Evolutionary conservation across 805 yeast genomes (phyloP).

Genomic region (Candida khao-thaluensis): DNA sequence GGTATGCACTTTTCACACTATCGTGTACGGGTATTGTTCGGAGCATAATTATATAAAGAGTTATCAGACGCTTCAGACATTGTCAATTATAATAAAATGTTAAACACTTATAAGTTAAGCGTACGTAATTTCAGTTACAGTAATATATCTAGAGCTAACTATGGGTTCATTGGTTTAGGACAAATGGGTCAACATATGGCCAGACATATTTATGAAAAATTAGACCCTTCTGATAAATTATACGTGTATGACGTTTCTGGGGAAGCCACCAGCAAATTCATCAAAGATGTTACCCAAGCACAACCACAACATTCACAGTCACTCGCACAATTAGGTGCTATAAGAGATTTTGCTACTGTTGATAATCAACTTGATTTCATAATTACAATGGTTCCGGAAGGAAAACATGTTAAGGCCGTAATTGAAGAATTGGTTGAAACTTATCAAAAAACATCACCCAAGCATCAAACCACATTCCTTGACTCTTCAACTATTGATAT

Average conservation of each 20-base stretch:
- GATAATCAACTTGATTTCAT: conserved; percentile 39
- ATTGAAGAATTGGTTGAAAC: conserved; percentile 37
- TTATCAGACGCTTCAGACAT: no score
- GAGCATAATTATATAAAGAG: background rate
- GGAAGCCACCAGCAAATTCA: conserved; percentile 25
- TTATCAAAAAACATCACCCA: conserved; percentile 20
- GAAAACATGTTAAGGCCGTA: conserved; percentile 45
- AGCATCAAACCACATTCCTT: conserved; percentile 29
- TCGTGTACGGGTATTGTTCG: conserved; percentile 3
- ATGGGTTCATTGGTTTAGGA: conserved; percentile 58
- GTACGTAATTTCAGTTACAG: conserved; percentile 7
- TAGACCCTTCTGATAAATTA: conserved; percentile 37
- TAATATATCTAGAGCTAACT: conserved; percentile 18
- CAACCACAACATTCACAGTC: conserved; percentile 22
- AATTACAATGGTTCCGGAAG: conserved; percentile 56
- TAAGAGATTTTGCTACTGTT: conserved; percentile 29
- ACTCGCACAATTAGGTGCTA: conserved; percentile 16
- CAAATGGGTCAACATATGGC: conserved; percentile 61
- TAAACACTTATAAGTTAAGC: background rate
- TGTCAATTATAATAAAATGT: no score
- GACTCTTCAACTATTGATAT: conserved; percentile 56
- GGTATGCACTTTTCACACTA: conserved; percentile 1
- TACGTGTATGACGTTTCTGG: conserved; percentile 45
- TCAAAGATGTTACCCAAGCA: conserved; percentile 21
- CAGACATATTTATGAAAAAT: conserved; percentile 41